Percentiles rank a stretch among this genome's conserved stretches.
These are phyloP conservation scores for Saccharomycopsis babjevae DNA, from an alignment of 805 yeast genomes.

Conservation along the genomic window DNA sequence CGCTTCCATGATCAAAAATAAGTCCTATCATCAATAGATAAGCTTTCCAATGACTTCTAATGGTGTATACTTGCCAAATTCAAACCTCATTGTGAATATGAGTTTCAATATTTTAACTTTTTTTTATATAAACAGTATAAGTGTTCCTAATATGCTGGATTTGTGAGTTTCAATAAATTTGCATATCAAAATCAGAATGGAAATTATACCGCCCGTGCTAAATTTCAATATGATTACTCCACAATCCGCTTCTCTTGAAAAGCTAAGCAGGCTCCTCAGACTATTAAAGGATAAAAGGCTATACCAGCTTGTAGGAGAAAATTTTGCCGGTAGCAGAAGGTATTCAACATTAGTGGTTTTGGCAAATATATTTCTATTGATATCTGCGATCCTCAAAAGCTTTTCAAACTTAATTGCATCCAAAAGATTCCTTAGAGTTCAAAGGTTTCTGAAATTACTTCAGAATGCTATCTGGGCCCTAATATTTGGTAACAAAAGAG, in stretches of 20 bases:
- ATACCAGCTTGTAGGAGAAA: slow-evolving; percentile 1
- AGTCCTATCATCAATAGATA: neutral
- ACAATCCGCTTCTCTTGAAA: neutral
- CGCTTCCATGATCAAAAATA: neutral
- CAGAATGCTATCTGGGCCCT: slow-evolving; percentile 1
- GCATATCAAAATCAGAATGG: no score
- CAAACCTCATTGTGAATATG: neutral
- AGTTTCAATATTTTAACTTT: neutral
- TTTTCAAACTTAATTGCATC: slow-evolving; percentile 4
- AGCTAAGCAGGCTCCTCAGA: neutral
- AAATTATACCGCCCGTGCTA: neutral
- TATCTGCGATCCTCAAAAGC: slow-evolving; percentile 10
- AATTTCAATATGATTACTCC: neutral
- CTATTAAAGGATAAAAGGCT: slow-evolving; percentile 7
- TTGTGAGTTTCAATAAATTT: neutral
- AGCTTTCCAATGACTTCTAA: neutral
- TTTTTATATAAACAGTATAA: neutral
- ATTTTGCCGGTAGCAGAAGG: slow-evolving; percentile 12
- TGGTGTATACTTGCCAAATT: neutral
- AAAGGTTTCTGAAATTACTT: slow-evolving; percentile 1
- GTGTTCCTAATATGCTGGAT: neutral
- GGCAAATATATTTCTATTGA: slow-evolving; percentile 10
- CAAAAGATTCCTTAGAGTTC: slow-evolving; percentile 1
- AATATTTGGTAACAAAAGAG: neutral
- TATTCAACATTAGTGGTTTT: slow-evolving; percentile 12